Evolutionary conservation across 148 eudicot genomes (phyloP), one percentile per base, ranked within the genome.

Genomic region (Rhododendron henanense): DNA sequence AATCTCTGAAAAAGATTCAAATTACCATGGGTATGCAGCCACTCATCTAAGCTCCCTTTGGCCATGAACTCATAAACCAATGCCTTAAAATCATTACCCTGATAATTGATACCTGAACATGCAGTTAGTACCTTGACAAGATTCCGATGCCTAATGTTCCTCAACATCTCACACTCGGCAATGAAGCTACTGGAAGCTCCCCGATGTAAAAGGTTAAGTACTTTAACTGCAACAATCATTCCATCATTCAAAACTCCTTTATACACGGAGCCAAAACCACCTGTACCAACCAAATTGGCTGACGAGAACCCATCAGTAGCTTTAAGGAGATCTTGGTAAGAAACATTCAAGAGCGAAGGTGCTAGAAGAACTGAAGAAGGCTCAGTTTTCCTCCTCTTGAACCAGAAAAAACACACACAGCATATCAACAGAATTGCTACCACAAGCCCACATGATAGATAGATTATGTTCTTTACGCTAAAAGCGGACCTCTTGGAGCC

Each of bases 151-250:
- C 88, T 82, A 59, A 86, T 82, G 37, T 73, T 86, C 53, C 83
- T 86, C 85, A 86, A 77, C 2, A 85, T 81, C 65, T 82, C 85
- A 47, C 88, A 86, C 78, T 86, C 83, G 0, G 85, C 57, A 18
- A 77, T 28, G 81, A 86, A 84, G 63, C 85, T 84, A 65, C 21
- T 74, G 50, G 48, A 74, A 86, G 88, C 88, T 83, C 88, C 85
- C 44, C 23, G 57, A 11, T 31, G 57, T 14, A 57, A 55, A 28
- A 83, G 77, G 23, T 86, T 77, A 48, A 86, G 75, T 59, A 86
- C 85, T 71, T 86, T 86, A n/a, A 83, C 77, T 15, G 88, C 88
- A 76, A 86, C 76, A 35, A 31, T 6, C 6, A 28, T 59, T n/a
- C 74, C 75, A 33, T 76, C 82, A 28, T 33, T n/a, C 7, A 86